Evolutionary conservation across 1,284 basidiomycete genomes (phyloP).

Genomic region (Trichosporon asahii): DNA sequence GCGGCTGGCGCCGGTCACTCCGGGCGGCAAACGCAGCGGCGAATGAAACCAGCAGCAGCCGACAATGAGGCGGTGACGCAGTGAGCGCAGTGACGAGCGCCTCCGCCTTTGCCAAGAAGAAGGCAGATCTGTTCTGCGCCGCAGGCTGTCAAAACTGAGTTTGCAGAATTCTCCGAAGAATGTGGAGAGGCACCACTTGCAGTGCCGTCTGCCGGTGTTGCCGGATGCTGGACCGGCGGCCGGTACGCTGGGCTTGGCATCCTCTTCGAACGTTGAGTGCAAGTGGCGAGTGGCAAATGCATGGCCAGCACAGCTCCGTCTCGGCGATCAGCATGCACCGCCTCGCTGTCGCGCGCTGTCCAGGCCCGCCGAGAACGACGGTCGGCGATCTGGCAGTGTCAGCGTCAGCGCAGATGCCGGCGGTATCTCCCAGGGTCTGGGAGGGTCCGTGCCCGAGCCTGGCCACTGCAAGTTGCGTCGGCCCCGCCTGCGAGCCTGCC

Average conservation of each 20-base stretch:
- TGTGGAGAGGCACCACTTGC: background rate
- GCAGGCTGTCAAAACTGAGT: background rate
- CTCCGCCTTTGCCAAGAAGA: background rate
- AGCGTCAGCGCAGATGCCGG: background rate
- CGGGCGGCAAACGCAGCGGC: background rate
- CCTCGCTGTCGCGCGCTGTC: background rate
- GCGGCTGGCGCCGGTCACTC: too few relatives aligned
- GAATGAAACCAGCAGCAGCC: background rate
- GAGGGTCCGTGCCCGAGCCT: background rate
- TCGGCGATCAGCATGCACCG: background rate
- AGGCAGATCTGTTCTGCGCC: background rate
- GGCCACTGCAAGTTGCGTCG: too few relatives aligned
- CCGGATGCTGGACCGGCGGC: too few relatives aligned
- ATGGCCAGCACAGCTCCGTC: too few relatives aligned
- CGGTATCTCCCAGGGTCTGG: background rate
- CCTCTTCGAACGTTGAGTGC: too few relatives aligned
- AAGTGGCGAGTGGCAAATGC: background rate
- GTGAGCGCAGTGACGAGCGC: background rate
- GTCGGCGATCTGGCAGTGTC: background rate
- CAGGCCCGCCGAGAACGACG: background rate
- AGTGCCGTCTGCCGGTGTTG: too few relatives aligned
- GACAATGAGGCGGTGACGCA: too few relatives aligned
- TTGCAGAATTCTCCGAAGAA: background rate
- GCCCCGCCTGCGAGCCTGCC: too few relatives aligned
- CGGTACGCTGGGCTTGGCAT: background rate